Base-by-base conservation (phyloP, 192 early-diverging fungal genomes). In the Powellomyces hirtus region DNA sequence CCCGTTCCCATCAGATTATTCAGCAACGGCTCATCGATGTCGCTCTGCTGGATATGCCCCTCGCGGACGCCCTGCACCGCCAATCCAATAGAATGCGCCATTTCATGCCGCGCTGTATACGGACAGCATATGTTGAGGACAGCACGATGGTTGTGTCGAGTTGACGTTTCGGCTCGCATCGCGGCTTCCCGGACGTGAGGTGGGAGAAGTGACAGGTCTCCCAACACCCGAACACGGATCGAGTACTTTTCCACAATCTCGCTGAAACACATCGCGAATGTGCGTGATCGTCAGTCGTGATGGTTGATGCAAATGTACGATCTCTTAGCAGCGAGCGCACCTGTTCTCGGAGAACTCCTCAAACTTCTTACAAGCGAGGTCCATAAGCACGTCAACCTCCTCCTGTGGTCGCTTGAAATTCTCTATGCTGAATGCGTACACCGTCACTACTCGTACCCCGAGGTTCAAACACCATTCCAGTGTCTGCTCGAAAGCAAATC, bases 351-450 rank as follows among this genome's bases (percentile, higher is more conserved):
- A 85, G 51, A 98, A 82, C 51, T 91, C 88, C 7, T 81, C 73
- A 62, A 99, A 88, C 66, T 94, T 93, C 5, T 80, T 77, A 45
- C 81, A 78, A 34, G 91, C 89, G 14, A 98, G 63, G 20, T 87
- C 73, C 93, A 98, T 96, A 50, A 99, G 67, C 22, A 82, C 80
- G 2, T 89, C 77, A 2, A 99, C 94, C 75, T 99, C 95, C 14
- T 88, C 88, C 35, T 78, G 66, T 31, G 90, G 83, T 35, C 97
- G 83, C 70, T 92, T 93, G 74, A 98, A 99, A 80, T 99, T 99
- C 70, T 97, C 95, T 49, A 96, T 94, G 59, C 93, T 95, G 81
- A 99, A 98, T 26, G 97, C 97, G 76, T 92, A 99, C 6, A 97
- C 90, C 31, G 93, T 96, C 14, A 99, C 92, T 4, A 85, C 83